Base-by-base conservation (phyloP, 768 basidiomycete genomes). In the Termitomyces sp. region DNA sequence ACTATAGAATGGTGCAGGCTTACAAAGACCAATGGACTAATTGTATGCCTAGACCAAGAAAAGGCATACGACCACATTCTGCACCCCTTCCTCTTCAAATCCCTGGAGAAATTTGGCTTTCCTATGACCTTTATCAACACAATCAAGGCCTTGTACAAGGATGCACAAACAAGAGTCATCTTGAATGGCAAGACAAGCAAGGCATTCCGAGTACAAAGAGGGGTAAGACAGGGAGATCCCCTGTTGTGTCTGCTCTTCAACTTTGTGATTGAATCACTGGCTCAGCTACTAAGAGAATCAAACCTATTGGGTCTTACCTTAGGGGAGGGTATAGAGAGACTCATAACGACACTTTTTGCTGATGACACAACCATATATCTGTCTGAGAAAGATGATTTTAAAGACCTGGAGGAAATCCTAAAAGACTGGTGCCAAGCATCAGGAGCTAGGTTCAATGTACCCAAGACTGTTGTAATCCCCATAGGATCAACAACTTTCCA, bases 391-490 rank as follows among this genome's bases (percentile, higher is more conserved):
- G 25, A 25, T 25, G 25, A 25, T 25, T 72, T 72, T 14, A 45
- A 56, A 0, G 61, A 60, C 0, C 70, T 82, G 0, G 37, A 65
- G 3, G 1, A 29, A 0, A 70, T 81, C 2, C 75, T 82, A 0
- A 32, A 70, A 37, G 49, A 61, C 0, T 83, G 81, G 81, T 83
- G 78, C 59, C 11, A 15, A 0, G 77, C 72, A 3, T 77, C 77
- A 5, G 68, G 73, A 0, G 80, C 79, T 0, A 76, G 73, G 47
- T 82, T 81, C 64, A 83, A 81, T 56, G 60, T 68, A 0, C 50
- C 61, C 0, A 83, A 83, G 62, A 81, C 80, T 0, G 71, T 73
- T 34, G 58, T 77, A 1, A 67, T 80, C 2, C 79, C 76, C 0
- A 66, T 79, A 0, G 78, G 79, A 3, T 25, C 25, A 25, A 25